Evolutionary conservation across 2,329 filamentous ascomycete species (phyloP), one percentile per base, ranked within the genome.

Genomic region (Aspergillus spinulosporus): DNA sequence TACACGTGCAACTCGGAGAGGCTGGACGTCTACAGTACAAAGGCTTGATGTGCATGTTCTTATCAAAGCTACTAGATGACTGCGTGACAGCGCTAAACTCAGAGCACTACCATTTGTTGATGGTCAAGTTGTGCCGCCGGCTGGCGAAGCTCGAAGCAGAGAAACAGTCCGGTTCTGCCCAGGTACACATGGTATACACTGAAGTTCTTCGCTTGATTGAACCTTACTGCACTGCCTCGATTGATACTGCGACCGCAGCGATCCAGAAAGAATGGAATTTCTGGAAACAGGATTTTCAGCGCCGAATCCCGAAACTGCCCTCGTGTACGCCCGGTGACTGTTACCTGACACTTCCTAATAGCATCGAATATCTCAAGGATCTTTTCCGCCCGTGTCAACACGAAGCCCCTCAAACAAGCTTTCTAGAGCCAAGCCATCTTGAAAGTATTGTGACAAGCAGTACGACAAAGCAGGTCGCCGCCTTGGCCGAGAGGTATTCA

Each of bases 11-110:
- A 0, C 61, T 80, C 1, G 59, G 65, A 1, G 68, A 78, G 1
- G 28, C 65, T 0, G 83, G 83, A 1, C 72, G 75, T 2, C 59
- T 78, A 0, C 72, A 76, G 34, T 88, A 86, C 74, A 88, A 88
- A 59, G 74, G 81, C 11, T 60, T 87, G 6, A 76, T 87, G n/a
- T 79, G 75, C 46, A 52, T 74, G 2, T 45, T 84, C 0, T 61
- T 87, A 2, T 67, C 78, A 0, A 60, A 73, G 0, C 69, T 87
- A 1, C 68, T 87, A 1, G 62, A 72, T 0, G 78, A 82, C 15
- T 68, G 56, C 3, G 57, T 65, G 7, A 46, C 56, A 14, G 50
- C 42, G 1, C 65, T 74, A 26, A 54, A 59, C 36, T 65, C 72
- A 0, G 78, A 83, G 7, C 56, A 69, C 2, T 59, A 74, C 2